phyloP scores from a whole-genome alignment of 1,284 basidiomycete species.

The Tylopilus orsonianus region DNA sequence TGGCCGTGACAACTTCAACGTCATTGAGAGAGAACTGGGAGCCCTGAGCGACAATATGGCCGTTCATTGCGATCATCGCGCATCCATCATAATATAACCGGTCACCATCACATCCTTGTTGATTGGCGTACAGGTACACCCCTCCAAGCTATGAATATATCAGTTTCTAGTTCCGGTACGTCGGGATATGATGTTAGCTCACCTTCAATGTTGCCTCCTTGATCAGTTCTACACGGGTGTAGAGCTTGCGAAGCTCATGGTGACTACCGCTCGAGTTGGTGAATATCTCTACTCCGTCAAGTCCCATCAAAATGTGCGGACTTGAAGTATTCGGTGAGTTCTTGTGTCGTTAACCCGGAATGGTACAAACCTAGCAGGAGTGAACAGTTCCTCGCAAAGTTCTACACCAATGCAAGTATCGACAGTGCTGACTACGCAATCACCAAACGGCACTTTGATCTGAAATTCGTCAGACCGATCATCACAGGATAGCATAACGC shows the following conservation, averaged over 20 bases:
- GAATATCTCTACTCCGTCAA: constrained; percentile 98
- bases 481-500: background rate
- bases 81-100: constrained; percentile 98
- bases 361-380: constrained; percentile 76
- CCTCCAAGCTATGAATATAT: constrained; percentile 74
- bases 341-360: background rate
- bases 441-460: constrained; percentile 91
- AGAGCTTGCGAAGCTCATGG: constrained; percentile 94
- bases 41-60: constrained; percentile 89
- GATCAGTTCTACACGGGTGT: constrained; percentile 90
- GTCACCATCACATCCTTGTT: constrained; percentile 98
- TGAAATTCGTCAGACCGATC: constrained; percentile 12
- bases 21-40: constrained; percentile 95
- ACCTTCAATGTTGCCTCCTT: constrained; percentile 97
- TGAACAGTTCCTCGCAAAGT: constrained; percentile 97
- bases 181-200: background rate
- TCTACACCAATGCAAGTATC: constrained; percentile 97
- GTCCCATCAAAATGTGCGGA: constrained; percentile 94
- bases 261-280: constrained; percentile 98
- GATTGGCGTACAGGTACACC: constrained; percentile 97
- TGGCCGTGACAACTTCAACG: constrained; percentile 94
- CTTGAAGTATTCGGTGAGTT: constrained; percentile 32
- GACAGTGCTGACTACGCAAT: constrained; percentile 89
- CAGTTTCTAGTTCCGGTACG: background rate
- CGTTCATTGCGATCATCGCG: constrained; percentile 94